phyloP scores from a whole-genome alignment of 352 stramenopile genomes.

The Lagenidium sp. region DNA sequence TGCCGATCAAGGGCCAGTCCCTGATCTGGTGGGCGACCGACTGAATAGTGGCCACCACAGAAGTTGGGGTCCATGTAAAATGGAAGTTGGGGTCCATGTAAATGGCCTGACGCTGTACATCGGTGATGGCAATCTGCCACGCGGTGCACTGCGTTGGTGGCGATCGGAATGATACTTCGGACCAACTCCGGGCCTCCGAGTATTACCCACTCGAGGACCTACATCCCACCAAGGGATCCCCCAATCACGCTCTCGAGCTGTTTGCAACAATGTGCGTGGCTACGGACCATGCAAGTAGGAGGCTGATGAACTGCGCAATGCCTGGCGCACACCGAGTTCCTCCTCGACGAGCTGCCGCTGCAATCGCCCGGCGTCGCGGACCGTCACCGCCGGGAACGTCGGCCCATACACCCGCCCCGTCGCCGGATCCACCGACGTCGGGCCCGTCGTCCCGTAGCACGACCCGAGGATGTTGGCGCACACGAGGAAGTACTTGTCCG shows the following conservation, averaged over 20 bases:
- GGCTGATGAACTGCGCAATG: too few relatives aligned
- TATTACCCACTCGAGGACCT: conserved; percentile 95
- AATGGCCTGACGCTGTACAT: conserved; percentile 94
- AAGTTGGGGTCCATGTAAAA: conserved; percentile 93
- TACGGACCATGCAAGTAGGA: too few relatives aligned
- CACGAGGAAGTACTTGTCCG: conserved; percentile 95
- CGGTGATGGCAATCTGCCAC: conserved; percentile 95
- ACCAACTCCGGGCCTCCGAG: conserved; percentile 73
- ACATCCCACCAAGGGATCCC: conserved; percentile 96
- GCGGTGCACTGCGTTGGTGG: conserved; percentile 90
- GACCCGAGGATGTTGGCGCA: conserved; percentile 94
- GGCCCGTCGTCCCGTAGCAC: conserved; percentile 92
- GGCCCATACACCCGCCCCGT: conserved; percentile 73
- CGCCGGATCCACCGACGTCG: conserved; percentile 68
- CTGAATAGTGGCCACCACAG: conserved; percentile 70
- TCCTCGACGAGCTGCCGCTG: conserved; percentile 88
- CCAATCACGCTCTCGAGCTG: conserved; percentile 91
- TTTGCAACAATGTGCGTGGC: too few relatives aligned
- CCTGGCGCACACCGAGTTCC: conserved; percentile 72
- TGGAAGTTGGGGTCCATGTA: conserved; percentile 92
- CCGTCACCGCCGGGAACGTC: conserved; percentile 87
- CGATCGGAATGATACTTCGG: conserved; percentile 89
- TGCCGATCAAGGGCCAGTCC: conserved; percentile 91
- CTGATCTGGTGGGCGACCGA: conserved; percentile 40
- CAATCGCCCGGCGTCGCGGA: conserved; percentile 90